These are phyloP conservation scores for Spiraea crenata DNA, from an alignment of 331 rosid genomes.

Conservation along the genomic window DNA sequence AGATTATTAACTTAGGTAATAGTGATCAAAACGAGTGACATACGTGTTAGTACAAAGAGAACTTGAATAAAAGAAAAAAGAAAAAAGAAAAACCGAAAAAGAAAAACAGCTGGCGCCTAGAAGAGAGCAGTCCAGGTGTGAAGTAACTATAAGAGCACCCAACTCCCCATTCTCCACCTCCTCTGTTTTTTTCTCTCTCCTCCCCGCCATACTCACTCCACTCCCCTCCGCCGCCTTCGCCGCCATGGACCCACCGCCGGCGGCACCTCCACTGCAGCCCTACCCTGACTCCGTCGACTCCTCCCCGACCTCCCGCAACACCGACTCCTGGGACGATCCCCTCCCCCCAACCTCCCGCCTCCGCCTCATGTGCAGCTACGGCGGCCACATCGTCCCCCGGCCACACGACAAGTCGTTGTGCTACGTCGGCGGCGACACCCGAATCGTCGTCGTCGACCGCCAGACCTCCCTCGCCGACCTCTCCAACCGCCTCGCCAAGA, in stretches of 20 bases:
- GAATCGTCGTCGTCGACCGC: constrained; percentile 82
- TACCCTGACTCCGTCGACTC: constrained; percentile 78
- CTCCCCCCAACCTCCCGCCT: constrained; percentile 49
- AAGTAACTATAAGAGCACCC: constrained; percentile 36
- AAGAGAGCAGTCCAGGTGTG: constrained; percentile 18
- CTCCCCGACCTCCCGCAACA: constrained; percentile 82
- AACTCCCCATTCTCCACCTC: not conserved
- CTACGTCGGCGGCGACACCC: constrained; percentile 91
- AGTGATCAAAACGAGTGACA: no score
- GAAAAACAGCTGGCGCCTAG: constrained; percentile 19
- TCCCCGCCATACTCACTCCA: constrained; percentile 21
- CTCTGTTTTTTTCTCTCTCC: not conserved
- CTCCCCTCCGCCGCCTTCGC: constrained; percentile 20
- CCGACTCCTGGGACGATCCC: constrained; percentile 86
- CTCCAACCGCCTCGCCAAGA: constrained; percentile 65
- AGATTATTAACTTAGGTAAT: no score
- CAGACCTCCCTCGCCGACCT: constrained; percentile 63
- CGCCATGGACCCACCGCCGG: constrained; percentile 39
- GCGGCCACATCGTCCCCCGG: constrained; percentile 96
- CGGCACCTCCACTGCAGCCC: constrained; percentile 11
- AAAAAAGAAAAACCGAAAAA: not conserved
- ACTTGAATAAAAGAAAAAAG: not conserved
- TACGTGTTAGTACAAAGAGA: no score
- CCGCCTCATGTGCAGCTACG: constrained; percentile 96
- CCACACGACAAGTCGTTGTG: constrained; percentile 94